These are phyloP conservation scores for Coemansia sp. DNA, from an alignment of 192 early-diverging fungal genomes.

Conservation along the genomic window DNA sequence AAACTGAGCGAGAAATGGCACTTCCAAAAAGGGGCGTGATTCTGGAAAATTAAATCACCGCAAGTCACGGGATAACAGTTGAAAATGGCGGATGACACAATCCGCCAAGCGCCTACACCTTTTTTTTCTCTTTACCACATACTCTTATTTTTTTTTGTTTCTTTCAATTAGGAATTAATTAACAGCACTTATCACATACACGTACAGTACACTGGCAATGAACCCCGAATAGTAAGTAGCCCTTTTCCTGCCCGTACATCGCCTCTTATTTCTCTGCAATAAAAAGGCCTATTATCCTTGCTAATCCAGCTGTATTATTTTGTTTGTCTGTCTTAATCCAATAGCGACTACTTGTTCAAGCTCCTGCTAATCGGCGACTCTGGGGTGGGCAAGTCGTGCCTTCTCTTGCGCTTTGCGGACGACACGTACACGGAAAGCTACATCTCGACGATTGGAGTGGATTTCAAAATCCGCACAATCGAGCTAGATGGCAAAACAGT, in stretches of 20 bases:
- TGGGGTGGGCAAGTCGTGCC: conserved; percentile 96
- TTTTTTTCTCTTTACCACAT: not conserved
- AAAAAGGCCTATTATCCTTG: conserved; percentile 2
- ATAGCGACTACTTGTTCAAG: conserved; percentile 98
- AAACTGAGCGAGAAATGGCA: not conserved
- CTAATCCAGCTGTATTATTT: not conserved
- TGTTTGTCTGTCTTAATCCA: not conserved
- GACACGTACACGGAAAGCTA: conserved; percentile 99
- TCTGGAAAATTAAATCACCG: not conserved
- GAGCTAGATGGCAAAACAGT: conserved; percentile 98
- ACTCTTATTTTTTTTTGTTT: not conserved
- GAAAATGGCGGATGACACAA: not conserved
- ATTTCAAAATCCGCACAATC: conserved; percentile 99
- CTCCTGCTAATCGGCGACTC: conserved; percentile 98
- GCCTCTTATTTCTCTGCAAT: not conserved
- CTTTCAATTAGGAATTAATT: not conserved
- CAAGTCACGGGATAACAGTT: not conserved
- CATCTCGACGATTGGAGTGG: conserved; percentile 98
- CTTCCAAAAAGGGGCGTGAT: not conserved
- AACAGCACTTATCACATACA: not conserved
- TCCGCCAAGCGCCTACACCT: not conserved
- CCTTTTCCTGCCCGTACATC: too few species aligned
- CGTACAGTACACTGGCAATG: conserved; percentile 15
- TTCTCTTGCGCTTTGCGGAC: conserved; percentile 96
- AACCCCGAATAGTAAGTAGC: conserved; percentile 54